Conservation (phyloP, 371 early-diverging fungal species). For the Batkoa obscura region DNA sequence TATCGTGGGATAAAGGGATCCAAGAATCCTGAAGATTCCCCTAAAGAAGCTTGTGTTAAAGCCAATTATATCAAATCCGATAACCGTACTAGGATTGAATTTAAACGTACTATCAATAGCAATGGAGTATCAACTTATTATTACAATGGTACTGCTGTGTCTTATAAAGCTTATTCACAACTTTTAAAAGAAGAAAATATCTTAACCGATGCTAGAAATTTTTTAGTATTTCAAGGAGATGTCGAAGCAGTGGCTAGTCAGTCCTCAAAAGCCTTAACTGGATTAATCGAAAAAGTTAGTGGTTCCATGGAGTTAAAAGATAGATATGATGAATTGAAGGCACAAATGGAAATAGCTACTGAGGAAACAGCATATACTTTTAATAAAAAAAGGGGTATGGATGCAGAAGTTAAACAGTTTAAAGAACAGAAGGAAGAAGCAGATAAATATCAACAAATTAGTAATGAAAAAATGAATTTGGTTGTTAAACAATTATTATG, state of each 20-base stretch:
- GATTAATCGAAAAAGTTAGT: conserved; percentile 89
- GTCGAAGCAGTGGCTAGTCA: conserved; percentile 95
- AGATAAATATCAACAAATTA: conserved; percentile 53
- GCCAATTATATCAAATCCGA: conserved; percentile 50
- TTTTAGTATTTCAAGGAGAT: conserved; percentile 97
- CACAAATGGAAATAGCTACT: conserved; percentile 60
- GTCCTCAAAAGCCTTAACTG: conserved; percentile 82
- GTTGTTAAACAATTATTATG: conserved; percentile 53
- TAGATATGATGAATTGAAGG: conserved; percentile 74
- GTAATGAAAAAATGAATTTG: conserved; percentile 30
- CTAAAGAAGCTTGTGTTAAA: conserved; percentile 47
- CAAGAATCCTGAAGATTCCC: conserved; percentile 13
- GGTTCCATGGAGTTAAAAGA: conserved; percentile 78
- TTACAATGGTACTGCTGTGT: conserved; percentile 53
- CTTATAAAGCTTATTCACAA: conserved; percentile 50
- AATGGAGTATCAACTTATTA: conserved; percentile 72
- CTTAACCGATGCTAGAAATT: conserved; percentile 87
- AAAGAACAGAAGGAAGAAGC: conserved; percentile 81
- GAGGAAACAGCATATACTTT: conserved; percentile 76
- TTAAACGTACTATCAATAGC: conserved; percentile 46
- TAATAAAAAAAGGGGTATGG: conserved; percentile 70
- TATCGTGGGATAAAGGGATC: conserved; percentile 34
- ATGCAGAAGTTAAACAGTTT: conserved; percentile 75
- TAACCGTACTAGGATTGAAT: conserved; percentile 26
- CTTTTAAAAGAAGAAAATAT: conserved; percentile 77